These are phyloP conservation scores for Draba incana DNA, from an alignment of 345 rosid genomes.

Conservation along the genomic window DNA sequence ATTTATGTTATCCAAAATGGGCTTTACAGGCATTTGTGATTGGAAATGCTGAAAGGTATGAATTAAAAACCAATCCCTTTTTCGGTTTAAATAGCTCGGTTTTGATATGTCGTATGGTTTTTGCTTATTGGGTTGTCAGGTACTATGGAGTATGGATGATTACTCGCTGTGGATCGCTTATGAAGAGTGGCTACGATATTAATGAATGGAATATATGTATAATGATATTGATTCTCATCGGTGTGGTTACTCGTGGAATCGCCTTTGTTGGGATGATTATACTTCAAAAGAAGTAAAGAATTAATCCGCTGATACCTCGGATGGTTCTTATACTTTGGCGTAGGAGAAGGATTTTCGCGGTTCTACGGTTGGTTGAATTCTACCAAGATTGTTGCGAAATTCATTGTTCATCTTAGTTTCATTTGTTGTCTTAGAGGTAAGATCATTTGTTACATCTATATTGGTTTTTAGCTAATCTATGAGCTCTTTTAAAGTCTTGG, in stretches of 20 bases:
- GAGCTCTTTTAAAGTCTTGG: neutral
- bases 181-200: constrained; percentile 62
- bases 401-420: constrained; percentile 26
- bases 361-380: constrained; percentile 4
- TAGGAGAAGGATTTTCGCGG: neutral
- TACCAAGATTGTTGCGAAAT: constrained; percentile 12
- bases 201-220: constrained; percentile 62
- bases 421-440: constrained; percentile 4
- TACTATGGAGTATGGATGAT: constrained; percentile 91
- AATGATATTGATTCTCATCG: constrained; percentile 56
- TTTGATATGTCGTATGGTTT: constrained; percentile 6
- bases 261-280: constrained; percentile 70
- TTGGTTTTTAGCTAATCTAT: constrained; percentile 20
- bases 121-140: constrained; percentile 44
- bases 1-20: constrained; percentile 89
- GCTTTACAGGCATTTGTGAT: constrained; percentile 83
- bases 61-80: neutral
- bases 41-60: constrained; percentile 78
- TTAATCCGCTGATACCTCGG: neutral
- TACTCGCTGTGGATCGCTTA: constrained; percentile 71
- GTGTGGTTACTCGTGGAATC: constrained; percentile 50
- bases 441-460: constrained; percentile 11
- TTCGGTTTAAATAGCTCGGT: neutral
- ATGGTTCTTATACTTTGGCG: neutral
- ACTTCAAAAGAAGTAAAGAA: constrained; percentile 66